A percentile compares a stretch with the other conserved stretches of the same genome.
Evolutionary conservation across 371 early-diverging fungal genomes (phyloP).

Genomic region (Mucor indicus): DNA sequence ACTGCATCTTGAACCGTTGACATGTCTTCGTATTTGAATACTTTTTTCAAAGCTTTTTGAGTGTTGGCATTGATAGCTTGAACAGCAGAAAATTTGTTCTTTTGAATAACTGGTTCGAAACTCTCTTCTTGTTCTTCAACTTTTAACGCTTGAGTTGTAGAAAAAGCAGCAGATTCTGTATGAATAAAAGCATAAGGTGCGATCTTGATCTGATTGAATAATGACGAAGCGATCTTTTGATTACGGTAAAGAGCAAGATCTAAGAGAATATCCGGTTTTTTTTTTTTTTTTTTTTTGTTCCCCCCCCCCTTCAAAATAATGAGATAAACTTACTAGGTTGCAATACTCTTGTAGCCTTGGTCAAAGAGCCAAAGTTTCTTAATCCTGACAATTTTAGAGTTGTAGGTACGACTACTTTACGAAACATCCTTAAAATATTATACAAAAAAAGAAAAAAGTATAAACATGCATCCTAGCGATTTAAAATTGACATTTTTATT

Average conservation of each 20-base stretch:
- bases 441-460: neutral
- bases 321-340: neutral
- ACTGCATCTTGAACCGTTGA: conserved; percentile 85
- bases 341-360: conserved; percentile 1
- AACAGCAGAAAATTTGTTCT: conserved; percentile 56
- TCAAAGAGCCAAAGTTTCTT: conserved; percentile 2
- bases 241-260: neutral
- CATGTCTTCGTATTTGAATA: conserved; percentile 75
- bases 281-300: too few species aligned
- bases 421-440: conserved; percentile 4
- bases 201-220: conserved; percentile 17
- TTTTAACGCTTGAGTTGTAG: conserved; percentile 2
- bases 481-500: neutral
- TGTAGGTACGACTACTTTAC: conserved; percentile 11
- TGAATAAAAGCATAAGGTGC: conserved; percentile 23
- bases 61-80: conserved; percentile 50
- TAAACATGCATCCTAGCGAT: neutral
- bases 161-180: conserved; percentile 8
- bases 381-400: conserved; percentile 3
- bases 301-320: neutral
- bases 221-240: conserved; percentile 4
- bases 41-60: conserved; percentile 57
- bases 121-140: neutral
- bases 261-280: neutral
- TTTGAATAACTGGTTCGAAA: conserved; percentile 7